Percentiles rank a stretch among this genome's conserved stretches.
Conservation (phyloP, 352 stramenopile species). For the Pythium rishiriense region DNA sequence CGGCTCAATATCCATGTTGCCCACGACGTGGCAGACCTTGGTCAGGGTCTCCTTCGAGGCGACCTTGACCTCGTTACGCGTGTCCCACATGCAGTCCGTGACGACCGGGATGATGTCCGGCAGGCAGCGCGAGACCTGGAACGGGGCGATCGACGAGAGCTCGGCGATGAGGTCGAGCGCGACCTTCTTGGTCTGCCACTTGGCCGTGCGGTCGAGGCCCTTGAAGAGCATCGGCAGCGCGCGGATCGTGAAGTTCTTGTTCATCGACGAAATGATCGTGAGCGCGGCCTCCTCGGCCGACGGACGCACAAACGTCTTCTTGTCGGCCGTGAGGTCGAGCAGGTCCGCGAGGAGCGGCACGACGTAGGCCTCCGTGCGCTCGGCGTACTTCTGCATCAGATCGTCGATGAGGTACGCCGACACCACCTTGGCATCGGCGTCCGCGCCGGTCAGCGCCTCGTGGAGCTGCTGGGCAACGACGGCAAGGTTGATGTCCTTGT, state of each 20-base stretch:
- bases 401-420: conserved; percentile 77
- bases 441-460: conserved; percentile 49
- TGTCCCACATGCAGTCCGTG: conserved; percentile 99
- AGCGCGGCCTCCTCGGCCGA: conserved; percentile 74
- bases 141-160: conserved; percentile 92
- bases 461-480: conserved; percentile 72
- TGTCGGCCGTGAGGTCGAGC: conserved; percentile 83
- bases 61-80: conserved; percentile 97
- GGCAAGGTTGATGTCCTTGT: conserved; percentile 72
- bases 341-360: conserved; percentile 65
- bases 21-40: conserved; percentile 95
- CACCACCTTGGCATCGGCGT: conserved; percentile 72
- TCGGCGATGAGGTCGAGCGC: conserved; percentile 93
- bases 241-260: conserved; percentile 87
- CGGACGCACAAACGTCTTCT: conserved; percentile 73
- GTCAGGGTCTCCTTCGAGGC: conserved; percentile 94
- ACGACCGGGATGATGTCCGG: conserved; percentile 97
- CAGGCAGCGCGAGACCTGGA: conserved; percentile 94
- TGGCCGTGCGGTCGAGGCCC: conserved; percentile 80
- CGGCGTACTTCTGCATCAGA: conserved; percentile 85
- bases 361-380: conserved; percentile 79
- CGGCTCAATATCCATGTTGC: conserved; percentile 99
- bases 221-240: conserved; percentile 92
- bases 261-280: conserved; percentile 78
- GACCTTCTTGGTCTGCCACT: conserved; percentile 98